Evolutionary conservation across 345 rosid species (phyloP).

Genomic region (Excoecaria agallocha): DNA sequence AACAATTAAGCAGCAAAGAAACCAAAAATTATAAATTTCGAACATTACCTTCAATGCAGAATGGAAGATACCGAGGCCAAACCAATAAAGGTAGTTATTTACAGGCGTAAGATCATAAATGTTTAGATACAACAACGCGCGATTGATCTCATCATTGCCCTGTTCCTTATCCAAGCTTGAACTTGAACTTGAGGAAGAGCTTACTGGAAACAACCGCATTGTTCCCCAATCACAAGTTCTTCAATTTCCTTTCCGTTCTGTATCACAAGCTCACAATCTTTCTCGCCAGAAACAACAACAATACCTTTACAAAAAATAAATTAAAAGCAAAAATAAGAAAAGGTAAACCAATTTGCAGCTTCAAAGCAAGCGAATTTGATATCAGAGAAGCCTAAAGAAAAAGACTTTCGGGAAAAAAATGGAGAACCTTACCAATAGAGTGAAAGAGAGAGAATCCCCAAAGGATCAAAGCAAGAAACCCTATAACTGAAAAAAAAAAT

Average conservation of each 20-base stretch:
- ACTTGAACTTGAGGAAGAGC: slow-evolving; percentile 38
- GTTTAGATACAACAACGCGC: slow-evolving; percentile 61
- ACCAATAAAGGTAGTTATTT: slow-evolving; percentile 86
- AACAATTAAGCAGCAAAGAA: too few species aligned
- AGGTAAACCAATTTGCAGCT: not conserved
- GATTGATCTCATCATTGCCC: slow-evolving; percentile 31
- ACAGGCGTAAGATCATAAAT: slow-evolving; percentile 94
- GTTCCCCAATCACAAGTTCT: slow-evolving; percentile 19
- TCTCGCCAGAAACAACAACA: too few species aligned
- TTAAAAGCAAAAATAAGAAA: not conserved
- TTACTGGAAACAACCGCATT: slow-evolving; percentile 76
- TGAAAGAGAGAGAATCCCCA: not conserved
- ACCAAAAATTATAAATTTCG: too few species aligned
- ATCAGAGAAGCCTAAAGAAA: not conserved
- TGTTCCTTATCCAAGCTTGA: slow-evolving; percentile 50
- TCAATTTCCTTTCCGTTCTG: slow-evolving; percentile 22
- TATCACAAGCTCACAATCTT: slow-evolving; percentile 33
- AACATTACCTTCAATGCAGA: slow-evolving; percentile 77
- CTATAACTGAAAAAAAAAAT: not conserved
- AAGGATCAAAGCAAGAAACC: slow-evolving; percentile 11
- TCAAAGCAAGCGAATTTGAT: not conserved
- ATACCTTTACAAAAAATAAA: not conserved
- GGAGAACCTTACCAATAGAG: not conserved
- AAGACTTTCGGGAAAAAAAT: not conserved
- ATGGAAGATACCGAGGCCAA: slow-evolving; percentile 93